phyloP scores from a whole-genome alignment of 129 eudicot genomes.

The Gnaphalium uliginosum region DNA sequence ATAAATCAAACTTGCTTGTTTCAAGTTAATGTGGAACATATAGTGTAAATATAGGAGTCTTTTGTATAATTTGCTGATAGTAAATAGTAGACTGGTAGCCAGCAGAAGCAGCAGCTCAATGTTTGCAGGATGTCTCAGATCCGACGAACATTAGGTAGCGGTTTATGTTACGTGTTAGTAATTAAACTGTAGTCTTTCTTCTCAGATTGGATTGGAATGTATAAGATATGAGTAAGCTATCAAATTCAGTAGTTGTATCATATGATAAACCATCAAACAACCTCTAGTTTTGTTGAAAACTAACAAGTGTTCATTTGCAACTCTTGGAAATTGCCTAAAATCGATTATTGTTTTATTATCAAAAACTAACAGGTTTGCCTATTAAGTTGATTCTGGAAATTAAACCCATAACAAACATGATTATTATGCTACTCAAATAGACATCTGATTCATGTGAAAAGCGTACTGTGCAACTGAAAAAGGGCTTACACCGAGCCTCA shows the following conservation, averaged over 20 bases:
- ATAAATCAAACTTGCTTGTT: constrained; percentile 1
- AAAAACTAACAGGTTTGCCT: too few species aligned
- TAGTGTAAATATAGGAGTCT: constrained; percentile 9
- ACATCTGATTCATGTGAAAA: neutral
- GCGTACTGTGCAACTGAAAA: neutral
- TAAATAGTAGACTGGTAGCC: neutral
- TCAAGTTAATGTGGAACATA: constrained; percentile 18
- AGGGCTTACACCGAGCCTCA: neutral
- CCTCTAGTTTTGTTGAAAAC: neutral
- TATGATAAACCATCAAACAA: neutral
- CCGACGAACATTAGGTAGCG: constrained; percentile 18
- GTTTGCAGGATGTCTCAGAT: constrained; percentile 19
- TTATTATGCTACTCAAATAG: neutral
- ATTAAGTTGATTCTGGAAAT: neutral
- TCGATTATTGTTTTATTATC: too few species aligned
- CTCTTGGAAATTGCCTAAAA: too few species aligned
- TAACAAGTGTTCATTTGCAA: too few species aligned
- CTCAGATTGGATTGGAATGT: neutral
- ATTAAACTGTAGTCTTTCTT: neutral
- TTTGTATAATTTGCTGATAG: neutral
- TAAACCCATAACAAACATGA: neutral
- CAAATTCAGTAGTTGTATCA: neutral
- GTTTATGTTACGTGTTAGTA: constrained; percentile 8
- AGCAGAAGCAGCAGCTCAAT: constrained; percentile 34
- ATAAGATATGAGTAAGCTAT: neutral